Base-by-base conservation (phyloP, 2,329 filamentous ascomycete species). In the Claviceps sorghi region DNA sequence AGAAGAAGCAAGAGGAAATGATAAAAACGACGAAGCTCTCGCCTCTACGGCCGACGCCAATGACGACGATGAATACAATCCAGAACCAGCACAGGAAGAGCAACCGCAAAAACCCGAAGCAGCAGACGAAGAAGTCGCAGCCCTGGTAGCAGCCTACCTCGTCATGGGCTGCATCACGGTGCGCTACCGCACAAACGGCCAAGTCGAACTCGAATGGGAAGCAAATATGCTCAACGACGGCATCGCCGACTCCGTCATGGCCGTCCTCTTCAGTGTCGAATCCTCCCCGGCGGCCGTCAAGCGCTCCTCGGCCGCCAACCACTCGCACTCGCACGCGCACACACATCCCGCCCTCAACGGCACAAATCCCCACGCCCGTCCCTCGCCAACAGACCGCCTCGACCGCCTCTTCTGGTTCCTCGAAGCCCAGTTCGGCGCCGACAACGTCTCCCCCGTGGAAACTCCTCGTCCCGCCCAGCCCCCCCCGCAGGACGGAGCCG, bases 141-240 rank as follows among this genome's bases (percentile, higher is more conserved):
- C 71, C 59, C 65, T 79, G 54, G 65, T 78, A 54, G 70, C 79
- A 50, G 71, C 78, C 3, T 83, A 83, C 59, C 69, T 82, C 30
- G 80, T 98, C 61, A 97, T 98, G 91, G 91, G 89, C 57, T 93
- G 86, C 67, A 82, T 96, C 30, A 80, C 80, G 8, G 82, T 97
- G n/a, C 79, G 83, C 21, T 89, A 93, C 67, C 78, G 78, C 57
- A 78, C 74, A 56, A 83, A 81, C 58, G 86, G 90, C 52, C 84
- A 93, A 63, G 79, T 96, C 6, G 89, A 94, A 65, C 74, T 97
- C 2, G 89, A 95, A 68, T 98, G 93, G 93, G 91, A 97, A 66
- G 93, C 90, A 53, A 98, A 97, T 65, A 86, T 95, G 72, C 83
- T 96, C 62, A 98, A 97, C 66, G 93, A 98, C 63, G 88, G 89